Evolutionary conservation across 768 basidiomycete genomes (phyloP), one percentile per base, ranked within the genome.

Genomic region (Suillus decipiens): DNA sequence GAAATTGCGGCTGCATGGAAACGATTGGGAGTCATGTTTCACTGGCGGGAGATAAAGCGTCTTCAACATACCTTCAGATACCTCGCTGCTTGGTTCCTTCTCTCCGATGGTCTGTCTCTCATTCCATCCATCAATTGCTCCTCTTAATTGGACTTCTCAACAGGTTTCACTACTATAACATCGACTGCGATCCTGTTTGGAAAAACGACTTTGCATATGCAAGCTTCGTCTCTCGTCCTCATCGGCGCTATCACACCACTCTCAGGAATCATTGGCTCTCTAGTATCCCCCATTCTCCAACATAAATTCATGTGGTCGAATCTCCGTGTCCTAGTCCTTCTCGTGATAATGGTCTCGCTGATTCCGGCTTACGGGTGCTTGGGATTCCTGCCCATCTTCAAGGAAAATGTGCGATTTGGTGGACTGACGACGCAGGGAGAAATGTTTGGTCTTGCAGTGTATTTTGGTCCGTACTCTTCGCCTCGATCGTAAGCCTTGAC

Each of bases 121-220:
- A 34, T 37, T 24, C 12, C n/a, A 28, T 9, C 31, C 42, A 42
- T 34, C 1, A 31, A 19, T 43, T 15, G 0, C 17, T 15, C 24
- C 15, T 41, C 14, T 19, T 47, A n/a, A 42, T 22, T 41, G 5
- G 22, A 24, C 15, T 41, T 31, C n/a, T 15, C 5, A 36, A 9
- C 43, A 93, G 93, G 89, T 2, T 95, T 96, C 76, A 93, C 95
- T 3, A 97, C 96, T 0, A 90, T 97, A 53, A 95, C 94, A 0
- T 92, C 92, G 0, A 94, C 93, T 0, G 93, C 96, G 0, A 85
- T 98, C 61, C 84, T 99, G 0, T 98, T 96, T 70, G 95, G 87
- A 1, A 97, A 96, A 73, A 96, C 95, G 1, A 81, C 89, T 1
- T 82, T 98, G 19, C 81, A 88, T 69, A 93, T 99, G 90, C 77